Base-by-base conservation (phyloP, 1,284 basidiomycete species). In the Anthracocystis setariae region DNA sequence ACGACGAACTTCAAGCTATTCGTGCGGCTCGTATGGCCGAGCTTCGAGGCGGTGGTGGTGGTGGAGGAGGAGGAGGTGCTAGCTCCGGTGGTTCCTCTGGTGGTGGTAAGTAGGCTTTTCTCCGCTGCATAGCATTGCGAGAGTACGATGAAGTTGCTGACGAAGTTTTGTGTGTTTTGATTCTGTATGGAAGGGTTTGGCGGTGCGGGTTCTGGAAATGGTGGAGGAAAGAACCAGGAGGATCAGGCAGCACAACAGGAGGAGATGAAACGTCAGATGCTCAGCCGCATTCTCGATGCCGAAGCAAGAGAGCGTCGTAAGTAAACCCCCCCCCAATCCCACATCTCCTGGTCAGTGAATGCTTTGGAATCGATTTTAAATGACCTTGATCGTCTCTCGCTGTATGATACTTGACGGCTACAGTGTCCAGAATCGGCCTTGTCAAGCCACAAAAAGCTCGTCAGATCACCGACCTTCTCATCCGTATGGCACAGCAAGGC, bases 401-500 rank as follows among this genome's bases (percentile, higher is more conserved):
- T 37, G 8, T 37, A 5, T n/a, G n/a, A 9, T 15, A 5, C 5
- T 17, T 8, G n/a, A 42, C 40, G 40, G 7, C n/a, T 42, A 13
- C 77, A 93, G 91, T 93, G 65, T 92, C 94, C 3, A 89, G 95
- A 45, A 98, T 98, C 81, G 88, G 91, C 3, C 88, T 98, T 32
- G 95, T 97, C 63, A 92, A 93, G 78, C 92, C 93, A 0, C 89
- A 92, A 58, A 87, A 94, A 80, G 91, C 93, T 7, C 86, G 88
- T 57, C 90, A 94, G 82, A 93, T 98, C 73, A 92, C 96, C 84
- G 87, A 87, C 13, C 88, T 96, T 57, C 86, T 98, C 42, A 82
- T 94, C 35, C 88, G 92, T 40, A 94, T 97, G 92, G 94, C 91
- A 8, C 92, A 94, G 84, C 87, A 88, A 2, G 94, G 94, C n/a